These are phyloP conservation scores for Claviceps fusiformis DNA, from an alignment of 2,329 filamentous ascomycete species.

Conservation along the genomic window DNA sequence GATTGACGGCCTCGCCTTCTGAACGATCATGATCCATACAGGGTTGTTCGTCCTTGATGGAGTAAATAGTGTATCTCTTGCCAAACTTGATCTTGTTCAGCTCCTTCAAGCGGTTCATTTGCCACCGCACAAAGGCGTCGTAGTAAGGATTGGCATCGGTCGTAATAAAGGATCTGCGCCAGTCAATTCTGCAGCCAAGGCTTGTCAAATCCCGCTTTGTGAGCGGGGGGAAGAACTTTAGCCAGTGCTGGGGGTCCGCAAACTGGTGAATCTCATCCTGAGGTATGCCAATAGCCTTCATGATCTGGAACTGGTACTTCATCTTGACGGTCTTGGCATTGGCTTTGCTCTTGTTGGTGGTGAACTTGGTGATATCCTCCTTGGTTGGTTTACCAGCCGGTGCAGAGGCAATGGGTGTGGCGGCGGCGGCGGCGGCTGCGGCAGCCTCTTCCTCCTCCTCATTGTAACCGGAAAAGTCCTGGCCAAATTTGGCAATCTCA, in stretches of 20 bases:
- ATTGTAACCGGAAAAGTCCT: constrained; percentile 68
- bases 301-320: constrained; percentile 94
- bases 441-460: constrained; percentile 34
- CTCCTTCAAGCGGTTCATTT: constrained; percentile 86
- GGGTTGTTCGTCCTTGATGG: constrained; percentile 30
- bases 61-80: constrained; percentile 84
- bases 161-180: constrained; percentile 84
- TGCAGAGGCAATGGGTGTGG: constrained; percentile 26
- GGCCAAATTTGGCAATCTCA: constrained; percentile 79
- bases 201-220: constrained; percentile 61
- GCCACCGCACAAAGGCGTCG: constrained; percentile 90
- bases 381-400: constrained; percentile 52
- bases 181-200: constrained; percentile 81
- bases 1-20: constrained; percentile 39
- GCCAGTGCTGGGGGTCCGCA: constrained; percentile 82
- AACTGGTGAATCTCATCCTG: constrained; percentile 85
- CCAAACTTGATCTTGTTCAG: constrained; percentile 88
- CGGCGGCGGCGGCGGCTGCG: constrained; percentile 37
- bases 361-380: constrained; percentile 83
- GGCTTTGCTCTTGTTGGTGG: constrained; percentile 83
- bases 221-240: constrained; percentile 63
- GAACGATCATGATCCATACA: constrained; percentile 36
- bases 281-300: constrained; percentile 81
- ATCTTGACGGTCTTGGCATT: constrained; percentile 79
- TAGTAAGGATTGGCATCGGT: constrained; percentile 96